Evolutionary conservation across 2,329 filamentous ascomycete genomes (phyloP), one percentile per base, ranked within the genome.

Genomic region (Ophiostoma himal-ulmi): DNA sequence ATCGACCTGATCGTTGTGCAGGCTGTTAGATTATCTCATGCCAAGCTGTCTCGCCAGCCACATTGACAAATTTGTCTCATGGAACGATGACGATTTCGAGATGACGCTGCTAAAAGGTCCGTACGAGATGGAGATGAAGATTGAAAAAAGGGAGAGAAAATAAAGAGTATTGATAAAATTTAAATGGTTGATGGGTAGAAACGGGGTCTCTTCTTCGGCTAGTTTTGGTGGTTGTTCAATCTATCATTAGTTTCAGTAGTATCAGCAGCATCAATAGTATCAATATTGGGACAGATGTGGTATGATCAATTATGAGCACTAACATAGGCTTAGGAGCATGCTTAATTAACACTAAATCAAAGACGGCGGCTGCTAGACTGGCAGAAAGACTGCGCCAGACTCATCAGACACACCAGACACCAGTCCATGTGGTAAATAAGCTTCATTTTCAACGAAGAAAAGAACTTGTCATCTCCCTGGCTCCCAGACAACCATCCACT

Each of bases 11-110:
- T 57, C 52, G 17, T 20, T 22, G 52, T 57, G 52, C 22, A 57
- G 52, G 44, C 44, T 48, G 52, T 57, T 26, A 57, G 52, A 57
- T 57, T 57, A 57, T 57, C 52, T 22, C 4, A 57, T 57, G 44
- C 44, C 44, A 48, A 48, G 44, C 44, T 48, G 44, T 44, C 41
- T 44, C 41, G 41, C 41, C 48, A 54, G 48, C 48, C 48, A 54
- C 20, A 54, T 20, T 54, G 48, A 30, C 30, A 30, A 30, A 30
- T 30, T 30, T 30, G 30, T 30, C 30, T 30, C 30, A 4, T 30
- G 30, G 30, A 30, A 30, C 41, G 41, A 44, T 17, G 41, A 44
- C 30, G 30, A 30, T 44, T 13, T 44, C 41, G 13, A 13, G 41
- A 17, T 17, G 54, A 17, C 11, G 13, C 13, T 13, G 57, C 13